Base-by-base conservation (phyloP, 1,284 basidiomycete genomes). In the Meripilus lineatus region DNA sequence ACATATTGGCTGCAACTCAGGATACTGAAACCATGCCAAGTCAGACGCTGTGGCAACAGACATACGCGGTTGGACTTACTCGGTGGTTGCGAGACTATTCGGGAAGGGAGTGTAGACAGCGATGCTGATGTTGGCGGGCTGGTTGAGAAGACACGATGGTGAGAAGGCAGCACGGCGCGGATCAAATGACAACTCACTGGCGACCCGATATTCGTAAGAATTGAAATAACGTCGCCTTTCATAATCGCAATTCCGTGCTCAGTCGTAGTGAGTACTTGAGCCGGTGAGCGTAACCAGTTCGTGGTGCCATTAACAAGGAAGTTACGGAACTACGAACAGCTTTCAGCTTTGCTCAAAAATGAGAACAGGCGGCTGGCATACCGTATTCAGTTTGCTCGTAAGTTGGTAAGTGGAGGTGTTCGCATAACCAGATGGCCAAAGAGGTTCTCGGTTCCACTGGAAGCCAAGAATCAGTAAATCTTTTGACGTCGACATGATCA, bases 131-230 rank as follows among this genome's bases (percentile, higher is more conserved):
- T 81, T 78, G 49, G 69, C 65, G 4, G 81, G 75, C 80, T 83
- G 43, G 2, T 23, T 13, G 44, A 17, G 30, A 37, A 38, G 38
- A 44, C 37, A 42, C 33, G 33, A 36, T 24, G 14, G 26, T 21
- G 36, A n/a, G 32, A 33, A 40, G 42, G 15, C 11, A 14, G 21
- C 15, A 17, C 4, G 7, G 3, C 8, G 18, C 7, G 28, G n/a
- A 30, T 32, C 3, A 5, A 11, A 21, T 24, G 24, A 22, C 13
- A 10, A 46, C 45, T 24, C 28, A 86, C 81, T 14, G 83, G 81
- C 47, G 81, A 84, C 17, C 84, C 84, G 50, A 89, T 79, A 63
- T 87, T 91, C 15, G 88, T 92, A 52, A 89, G 55, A 24, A 89
- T 68, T 11, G 79, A 74, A 41, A 91, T 65, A 5, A 89, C 69